Conservation (phyloP, 2,329 filamentous ascomycete genomes). For the Talaromyces sp. region DNA sequence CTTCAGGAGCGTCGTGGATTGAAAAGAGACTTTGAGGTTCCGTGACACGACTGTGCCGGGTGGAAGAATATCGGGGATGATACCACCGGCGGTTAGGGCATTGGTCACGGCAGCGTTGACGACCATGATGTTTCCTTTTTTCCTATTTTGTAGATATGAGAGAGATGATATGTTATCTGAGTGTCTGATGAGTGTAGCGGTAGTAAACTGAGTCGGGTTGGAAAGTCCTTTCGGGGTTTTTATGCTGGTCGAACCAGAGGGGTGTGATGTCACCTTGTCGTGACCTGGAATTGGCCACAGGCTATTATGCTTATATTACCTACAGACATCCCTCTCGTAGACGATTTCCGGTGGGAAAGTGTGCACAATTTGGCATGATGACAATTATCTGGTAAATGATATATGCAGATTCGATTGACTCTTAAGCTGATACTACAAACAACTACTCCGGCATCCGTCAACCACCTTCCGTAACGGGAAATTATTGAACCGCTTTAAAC, state of each 20-base stretch:
- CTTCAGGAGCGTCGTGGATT: not conserved
- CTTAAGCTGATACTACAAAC: not conserved
- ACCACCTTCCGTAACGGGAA: conserved; percentile 6
- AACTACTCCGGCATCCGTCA: not conserved
- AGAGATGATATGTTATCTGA: no score
- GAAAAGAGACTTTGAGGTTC: conserved; percentile 18
- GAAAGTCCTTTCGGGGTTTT: no score
- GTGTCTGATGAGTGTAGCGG: not conserved
- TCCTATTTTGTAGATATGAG: not conserved
- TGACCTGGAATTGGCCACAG: conserved; percentile 3
- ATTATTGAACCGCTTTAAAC: not conserved
- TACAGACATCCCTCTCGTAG: not conserved
- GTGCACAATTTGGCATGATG: not conserved
- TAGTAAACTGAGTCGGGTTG: not conserved
- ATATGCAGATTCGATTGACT: no score
- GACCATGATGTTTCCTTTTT: not conserved
- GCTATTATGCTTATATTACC: not conserved
- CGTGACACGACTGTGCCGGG: conserved; percentile 3
- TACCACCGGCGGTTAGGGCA: conserved; percentile 9
- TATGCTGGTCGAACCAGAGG: not conserved
- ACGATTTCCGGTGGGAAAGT: not conserved
- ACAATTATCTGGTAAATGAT: no score
- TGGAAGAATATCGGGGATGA: conserved; percentile 18
- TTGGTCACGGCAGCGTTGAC: not conserved
- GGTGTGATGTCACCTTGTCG: conserved; percentile 14